These are phyloP conservation scores for Kickxella alabastrina DNA, from an alignment of 192 early-diverging fungal species.

Conservation along the genomic window DNA sequence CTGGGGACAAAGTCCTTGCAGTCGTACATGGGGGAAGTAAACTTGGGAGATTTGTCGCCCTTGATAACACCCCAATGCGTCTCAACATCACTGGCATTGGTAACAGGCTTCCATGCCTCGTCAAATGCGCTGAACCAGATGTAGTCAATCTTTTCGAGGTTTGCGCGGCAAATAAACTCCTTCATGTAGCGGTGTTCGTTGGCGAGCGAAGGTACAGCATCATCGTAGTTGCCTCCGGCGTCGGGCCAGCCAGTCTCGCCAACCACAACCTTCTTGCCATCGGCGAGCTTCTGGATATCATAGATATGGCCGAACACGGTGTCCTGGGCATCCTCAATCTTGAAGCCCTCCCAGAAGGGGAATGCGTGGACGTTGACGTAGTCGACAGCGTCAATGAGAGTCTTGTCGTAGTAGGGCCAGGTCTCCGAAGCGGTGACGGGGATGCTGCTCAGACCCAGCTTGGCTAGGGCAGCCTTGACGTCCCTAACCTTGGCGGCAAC, in stretches of 20 bases:
- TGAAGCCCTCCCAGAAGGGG: constrained; percentile 63
- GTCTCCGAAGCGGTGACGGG: constrained; percentile 44
- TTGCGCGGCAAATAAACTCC: constrained; percentile 60
- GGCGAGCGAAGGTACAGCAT: constrained; percentile 52
- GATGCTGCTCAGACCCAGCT: constrained; percentile 33
- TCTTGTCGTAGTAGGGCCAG: constrained; percentile 50
- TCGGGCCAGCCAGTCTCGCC: constrained; percentile 73
- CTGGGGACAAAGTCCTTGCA: constrained; percentile 44
- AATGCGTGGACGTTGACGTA: constrained; percentile 62
- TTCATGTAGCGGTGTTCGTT: constrained; percentile 62
- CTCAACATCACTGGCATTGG: constrained; percentile 53
- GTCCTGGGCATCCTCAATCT: constrained; percentile 43
- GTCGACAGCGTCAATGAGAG: constrained; percentile 54
- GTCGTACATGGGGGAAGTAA: constrained; percentile 44
- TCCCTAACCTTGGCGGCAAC: constrained; percentile 51
- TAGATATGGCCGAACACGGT: constrained; percentile 57
- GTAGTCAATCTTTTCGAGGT: constrained; percentile 54
- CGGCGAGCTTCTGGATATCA: constrained; percentile 47
- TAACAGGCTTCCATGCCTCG: constrained; percentile 62
- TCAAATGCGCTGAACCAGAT: constrained; percentile 69
- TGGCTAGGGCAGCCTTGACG: constrained; percentile 41
- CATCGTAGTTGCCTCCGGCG: constrained; percentile 39
- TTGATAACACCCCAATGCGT: constrained; percentile 51
- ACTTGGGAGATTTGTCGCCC: constrained; percentile 48
- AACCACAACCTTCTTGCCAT: constrained; percentile 53